Conservation (phyloP, 371 early-diverging fungal genomes). For the Rhizomucor miehei region DNA sequence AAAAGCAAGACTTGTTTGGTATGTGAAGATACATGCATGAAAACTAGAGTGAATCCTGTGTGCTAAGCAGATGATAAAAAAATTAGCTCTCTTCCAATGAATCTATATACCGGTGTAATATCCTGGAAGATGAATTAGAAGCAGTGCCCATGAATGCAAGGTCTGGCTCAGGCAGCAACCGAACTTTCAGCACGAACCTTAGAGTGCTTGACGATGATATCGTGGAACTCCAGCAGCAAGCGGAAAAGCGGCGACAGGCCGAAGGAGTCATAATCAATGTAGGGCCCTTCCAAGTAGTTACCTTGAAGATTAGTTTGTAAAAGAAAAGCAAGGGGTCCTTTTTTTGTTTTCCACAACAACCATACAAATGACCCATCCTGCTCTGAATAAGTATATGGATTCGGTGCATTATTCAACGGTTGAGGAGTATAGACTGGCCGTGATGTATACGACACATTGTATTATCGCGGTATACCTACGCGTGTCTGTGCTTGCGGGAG, state of each 20-base stretch:
- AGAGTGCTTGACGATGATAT: slow-evolving; percentile 39
- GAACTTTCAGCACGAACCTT: slow-evolving; percentile 38
- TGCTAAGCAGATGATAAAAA: slow-evolving; percentile 23
- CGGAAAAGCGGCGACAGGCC: slow-evolving; percentile 20
- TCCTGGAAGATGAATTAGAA: slow-evolving; percentile 70
- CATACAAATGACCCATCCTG: too few relatives aligned
- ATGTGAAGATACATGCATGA: slow-evolving; percentile 6
- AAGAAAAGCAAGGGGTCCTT: background rate
- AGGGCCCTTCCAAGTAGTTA: slow-evolving; percentile 64
- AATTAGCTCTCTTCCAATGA: slow-evolving; percentile 41
- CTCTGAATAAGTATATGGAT: too few relatives aligned
- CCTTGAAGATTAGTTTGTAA: slow-evolving; percentile 48
- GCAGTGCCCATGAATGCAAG: slow-evolving; percentile 18
- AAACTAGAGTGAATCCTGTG: background rate
- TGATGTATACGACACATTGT: too few relatives aligned
- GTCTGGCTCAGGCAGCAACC: slow-evolving; percentile 9
- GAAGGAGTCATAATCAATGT: slow-evolving; percentile 42
- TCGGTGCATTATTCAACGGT: too few relatives aligned
- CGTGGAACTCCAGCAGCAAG: slow-evolving; percentile 29
- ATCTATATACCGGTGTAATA: slow-evolving; percentile 64
- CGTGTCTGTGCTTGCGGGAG: too few relatives aligned
- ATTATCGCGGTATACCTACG: too few relatives aligned
- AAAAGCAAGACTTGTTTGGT: slow-evolving; percentile 58
- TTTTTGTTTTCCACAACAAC: too few relatives aligned
- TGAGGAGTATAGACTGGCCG: too few relatives aligned